phyloP scores from a whole-genome alignment of 495 filamentous ascomycete species.

The Tuber microsphaerosporum region DNA sequence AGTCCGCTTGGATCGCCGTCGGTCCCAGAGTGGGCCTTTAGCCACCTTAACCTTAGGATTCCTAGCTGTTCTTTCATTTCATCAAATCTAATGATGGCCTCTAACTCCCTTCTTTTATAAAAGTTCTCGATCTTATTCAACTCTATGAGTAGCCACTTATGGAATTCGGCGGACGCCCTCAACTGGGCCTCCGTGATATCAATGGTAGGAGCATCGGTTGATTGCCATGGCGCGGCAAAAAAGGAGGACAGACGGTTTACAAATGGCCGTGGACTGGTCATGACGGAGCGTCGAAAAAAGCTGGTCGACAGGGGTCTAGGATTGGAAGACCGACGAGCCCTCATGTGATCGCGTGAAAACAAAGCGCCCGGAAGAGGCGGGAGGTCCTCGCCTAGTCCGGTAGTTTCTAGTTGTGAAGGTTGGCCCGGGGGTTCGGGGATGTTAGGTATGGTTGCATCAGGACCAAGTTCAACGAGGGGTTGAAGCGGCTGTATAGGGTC shows the following conservation, averaged over 20 bases:
- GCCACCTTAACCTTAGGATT: slow-evolving; percentile 59
- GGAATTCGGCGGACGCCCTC: slow-evolving; percentile 52
- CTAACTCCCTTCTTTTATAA: slow-evolving; percentile 59
- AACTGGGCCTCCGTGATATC: slow-evolving; percentile 35
- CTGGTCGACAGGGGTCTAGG: background rate
- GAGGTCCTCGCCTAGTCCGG: background rate
- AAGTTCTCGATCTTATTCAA: slow-evolving; percentile 63
- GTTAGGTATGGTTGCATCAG: slow-evolving; percentile 7
- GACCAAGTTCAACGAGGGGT: slow-evolving; percentile 16
- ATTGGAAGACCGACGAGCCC: slow-evolving; percentile 6
- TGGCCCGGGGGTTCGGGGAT: slow-evolving; percentile 6
- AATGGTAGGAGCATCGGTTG: background rate
- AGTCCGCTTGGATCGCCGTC: slow-evolving; percentile 48
- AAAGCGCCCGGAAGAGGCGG: slow-evolving; percentile 18
- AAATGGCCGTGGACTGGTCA: slow-evolving; percentile 28
- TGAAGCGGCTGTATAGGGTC: slow-evolving; percentile 32
- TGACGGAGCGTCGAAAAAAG: slow-evolving; percentile 22
- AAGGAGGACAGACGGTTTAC: slow-evolving; percentile 34
- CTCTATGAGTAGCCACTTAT: slow-evolving; percentile 58
- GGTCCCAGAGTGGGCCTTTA: slow-evolving; percentile 40
- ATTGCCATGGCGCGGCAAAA: slow-evolving; percentile 14
- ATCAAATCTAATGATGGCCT: slow-evolving; percentile 54
- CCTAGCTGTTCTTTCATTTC: slow-evolving; percentile 61
- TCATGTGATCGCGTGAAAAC: slow-evolving; percentile 9
- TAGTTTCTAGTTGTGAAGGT: slow-evolving; percentile 10